Conservation (phyloP, 176 grass and related monocot genomes). For the Triticum monococcum region DNA sequence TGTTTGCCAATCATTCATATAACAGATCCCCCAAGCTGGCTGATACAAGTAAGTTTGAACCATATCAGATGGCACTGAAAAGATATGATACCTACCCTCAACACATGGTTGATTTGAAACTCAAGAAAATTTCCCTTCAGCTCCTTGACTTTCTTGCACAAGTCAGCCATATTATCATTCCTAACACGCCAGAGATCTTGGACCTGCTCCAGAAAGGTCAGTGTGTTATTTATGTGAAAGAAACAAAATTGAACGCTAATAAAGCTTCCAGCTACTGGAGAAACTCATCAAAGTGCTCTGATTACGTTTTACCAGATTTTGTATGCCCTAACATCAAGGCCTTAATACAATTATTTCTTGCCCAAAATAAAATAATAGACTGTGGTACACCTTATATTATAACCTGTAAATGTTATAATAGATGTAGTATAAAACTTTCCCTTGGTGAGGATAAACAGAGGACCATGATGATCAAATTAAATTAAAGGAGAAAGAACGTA, state of each 20-base stretch:
- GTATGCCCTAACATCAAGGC: not conserved
- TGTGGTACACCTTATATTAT: not conserved
- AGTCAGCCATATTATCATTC: constrained; percentile 46
- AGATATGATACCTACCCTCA: constrained; percentile 39
- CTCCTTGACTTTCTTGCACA: constrained; percentile 51
- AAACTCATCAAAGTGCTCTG: not conserved
- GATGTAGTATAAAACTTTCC: not conserved
- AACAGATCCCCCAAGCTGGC: not conserved
- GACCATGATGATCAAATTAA: not conserved
- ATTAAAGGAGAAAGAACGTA: not conserved
- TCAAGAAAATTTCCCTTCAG: constrained; percentile 45
- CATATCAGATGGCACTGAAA: not conserved
- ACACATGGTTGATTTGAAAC: constrained; percentile 55
- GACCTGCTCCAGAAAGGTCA: constrained; percentile 39
- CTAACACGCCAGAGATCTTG: constrained; percentile 46
- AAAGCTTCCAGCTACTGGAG: not conserved
- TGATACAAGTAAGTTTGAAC: constrained; percentile 8
- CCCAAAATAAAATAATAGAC: constrained; percentile 15
- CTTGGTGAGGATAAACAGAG: not conserved
- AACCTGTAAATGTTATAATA: not conserved
- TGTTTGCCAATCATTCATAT: not conserved
- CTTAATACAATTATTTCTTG: not conserved
- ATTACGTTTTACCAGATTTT: not conserved
- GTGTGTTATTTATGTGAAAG: not conserved
- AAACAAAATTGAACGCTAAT: not conserved